Evolutionary conservation across 2,329 filamentous ascomycete genomes (phyloP).

Genomic region (Byssoonygena ceratinophila): DNA sequence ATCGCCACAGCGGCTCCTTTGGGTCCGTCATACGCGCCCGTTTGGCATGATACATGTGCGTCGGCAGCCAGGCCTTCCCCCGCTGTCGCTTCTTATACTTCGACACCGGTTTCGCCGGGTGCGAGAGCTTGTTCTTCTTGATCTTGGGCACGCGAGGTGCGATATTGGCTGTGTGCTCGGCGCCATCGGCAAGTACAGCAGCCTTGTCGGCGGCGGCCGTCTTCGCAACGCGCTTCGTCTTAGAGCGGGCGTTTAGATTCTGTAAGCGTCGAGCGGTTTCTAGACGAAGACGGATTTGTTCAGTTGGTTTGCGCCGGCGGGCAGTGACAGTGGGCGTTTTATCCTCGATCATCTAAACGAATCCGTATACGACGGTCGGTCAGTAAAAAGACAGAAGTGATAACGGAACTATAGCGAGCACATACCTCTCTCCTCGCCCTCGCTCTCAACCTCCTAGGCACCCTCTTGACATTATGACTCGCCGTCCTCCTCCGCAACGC

Average conservation of each 20-base stretch:
- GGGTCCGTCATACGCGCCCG: conserved; percentile 77
- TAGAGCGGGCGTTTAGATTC: conserved; percentile 43
- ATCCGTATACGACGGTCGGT: conserved; percentile 3
- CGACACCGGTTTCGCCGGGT: conserved; percentile 49
- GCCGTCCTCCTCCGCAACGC: conserved; percentile 76
- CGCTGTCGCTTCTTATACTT: conserved; percentile 78
- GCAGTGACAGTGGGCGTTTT: conserved; percentile 74
- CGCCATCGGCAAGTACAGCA: conserved; percentile 5
- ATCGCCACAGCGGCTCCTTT: conserved; percentile 74
- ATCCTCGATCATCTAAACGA: conserved; percentile 66
- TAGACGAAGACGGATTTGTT: conserved; percentile 46
- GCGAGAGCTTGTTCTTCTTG: conserved; percentile 58
- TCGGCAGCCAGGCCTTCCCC: conserved; percentile 88
- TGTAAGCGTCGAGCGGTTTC: conserved; percentile 66
- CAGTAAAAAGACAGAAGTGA: background rate
- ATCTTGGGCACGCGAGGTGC: conserved; percentile 50
- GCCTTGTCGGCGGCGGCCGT: conserved; percentile 27
- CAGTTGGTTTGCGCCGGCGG: conserved; percentile 37
- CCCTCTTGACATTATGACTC: conserved; percentile 85
- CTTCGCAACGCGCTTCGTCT: conserved; percentile 34
- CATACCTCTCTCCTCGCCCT: conserved; percentile 55
- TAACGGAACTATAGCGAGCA: background rate
- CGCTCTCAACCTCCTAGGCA: conserved; percentile 64
- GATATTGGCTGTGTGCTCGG: conserved; percentile 23
- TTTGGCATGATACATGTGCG: conserved; percentile 89